Evolutionary conservation across 2,329 filamentous ascomycete genomes (phyloP), one percentile per base, ranked within the genome.

Genomic region (Fusarium sacchari): DNA sequence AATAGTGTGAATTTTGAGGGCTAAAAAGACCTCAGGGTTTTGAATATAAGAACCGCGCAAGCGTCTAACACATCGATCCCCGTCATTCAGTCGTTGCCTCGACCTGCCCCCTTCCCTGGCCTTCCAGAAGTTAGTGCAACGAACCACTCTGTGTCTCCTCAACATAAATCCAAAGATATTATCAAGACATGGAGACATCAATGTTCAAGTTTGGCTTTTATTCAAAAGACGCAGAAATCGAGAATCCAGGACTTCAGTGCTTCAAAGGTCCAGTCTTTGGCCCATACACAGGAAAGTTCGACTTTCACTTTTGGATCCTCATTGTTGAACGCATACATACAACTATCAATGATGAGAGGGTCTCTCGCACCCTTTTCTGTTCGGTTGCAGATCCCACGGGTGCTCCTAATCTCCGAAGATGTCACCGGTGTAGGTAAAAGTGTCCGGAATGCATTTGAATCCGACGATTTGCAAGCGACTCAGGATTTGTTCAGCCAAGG

Each of bases 361-460:
- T 0, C 17, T 14, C 8, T 52, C 0, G 7, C 30, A 3, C 30
- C 47, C 3, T 0, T 50, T 0, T 34, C 30, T 7, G 8, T 50
- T 14, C n/a, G 22, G 8, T 11, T 50, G n/a, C 47, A 36, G 6
- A 14, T 50, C 22, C 47, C 47, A 0, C 0, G 12, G 3, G 47
- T 36, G 0, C 47, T 50, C 1, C 6, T 24, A 3, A 7, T 50
- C n/a, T 50, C 22, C 17, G 3, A 34, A 1, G 3, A 24, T 10
- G 17, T 2, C n/a, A 26, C 30, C 0, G 17, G 30, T 2, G 5
- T 11, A 0, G 47, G 47, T 10, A 9, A 7, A 24, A 34, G 17
- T 1, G 47, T 50, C 2, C 30, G 6, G 4, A 26, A 20, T 6
- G 30, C n/a, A 10, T 50, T 50, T 11, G 6, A 20, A 3, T 7